These are phyloP conservation scores for Mycena leptocephala DNA, from an alignment of 768 basidiomycete genomes.

Conservation along the genomic window DNA sequence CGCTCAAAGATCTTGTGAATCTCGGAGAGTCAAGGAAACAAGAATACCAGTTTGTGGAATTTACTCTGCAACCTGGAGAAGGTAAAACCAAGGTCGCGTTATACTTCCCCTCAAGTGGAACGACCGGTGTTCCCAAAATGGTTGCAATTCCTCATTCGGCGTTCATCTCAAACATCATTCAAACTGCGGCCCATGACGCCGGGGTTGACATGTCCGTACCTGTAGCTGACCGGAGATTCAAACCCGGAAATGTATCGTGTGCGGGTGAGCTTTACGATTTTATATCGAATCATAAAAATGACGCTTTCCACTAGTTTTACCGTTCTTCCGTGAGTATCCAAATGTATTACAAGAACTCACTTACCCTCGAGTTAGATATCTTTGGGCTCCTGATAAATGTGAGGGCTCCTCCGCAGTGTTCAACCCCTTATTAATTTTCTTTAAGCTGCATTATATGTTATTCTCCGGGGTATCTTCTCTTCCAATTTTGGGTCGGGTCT, in stretches of 20 bases:
- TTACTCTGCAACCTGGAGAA: slow-evolving; percentile 58
- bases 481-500: not conserved
- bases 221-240: slow-evolving; percentile 54
- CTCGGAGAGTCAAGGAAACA: not conserved
- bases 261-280: not conserved
- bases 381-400: slow-evolving; percentile 60
- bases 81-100: slow-evolving; percentile 66
- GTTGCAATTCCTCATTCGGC: slow-evolving; percentile 28
- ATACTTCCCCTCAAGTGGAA: slow-evolving; percentile 68
- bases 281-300: not conserved
- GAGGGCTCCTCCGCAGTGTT: not conserved
- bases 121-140: slow-evolving; percentile 68
- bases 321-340: slow-evolving; percentile 47
- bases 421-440: not conserved
- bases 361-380: slow-evolving; percentile 49
- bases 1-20: slow-evolving; percentile 12
- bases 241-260: slow-evolving; percentile 55
- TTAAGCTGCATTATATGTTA: slow-evolving; percentile 17
- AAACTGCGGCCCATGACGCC: slow-evolving; percentile 45
- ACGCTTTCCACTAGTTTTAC: slow-evolving; percentile 40
- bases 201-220: slow-evolving; percentile 47
- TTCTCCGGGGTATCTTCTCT: slow-evolving; percentile 8
- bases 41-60: slow-evolving; percentile 52
- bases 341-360: not conserved
- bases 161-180: slow-evolving; percentile 59